A percentile compares a stretch with the other conserved stretches of the same genome.
phyloP scores from a whole-genome alignment of 1,284 basidiomycete genomes.

The Trichosporon sp. region DNA sequence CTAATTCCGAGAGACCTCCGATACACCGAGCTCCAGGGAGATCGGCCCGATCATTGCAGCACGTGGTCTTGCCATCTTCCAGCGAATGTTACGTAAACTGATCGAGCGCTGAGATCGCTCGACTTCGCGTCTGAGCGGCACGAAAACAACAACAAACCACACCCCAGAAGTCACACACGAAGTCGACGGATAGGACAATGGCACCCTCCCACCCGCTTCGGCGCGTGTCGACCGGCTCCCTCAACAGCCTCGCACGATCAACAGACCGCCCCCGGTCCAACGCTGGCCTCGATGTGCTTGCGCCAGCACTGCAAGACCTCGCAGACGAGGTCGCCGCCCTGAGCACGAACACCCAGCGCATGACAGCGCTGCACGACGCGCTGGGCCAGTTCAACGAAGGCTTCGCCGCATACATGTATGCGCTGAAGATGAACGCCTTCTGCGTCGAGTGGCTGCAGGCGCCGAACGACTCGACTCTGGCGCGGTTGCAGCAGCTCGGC shows the following conservation, averaged over 20 bases:
- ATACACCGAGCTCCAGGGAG: not conserved
- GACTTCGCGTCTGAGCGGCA: not conserved
- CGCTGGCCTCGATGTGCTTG: slow-evolving; percentile 81
- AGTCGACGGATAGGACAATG: not conserved
- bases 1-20: not conserved
- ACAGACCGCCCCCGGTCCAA: slow-evolving; percentile 65
- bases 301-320: slow-evolving; percentile 79
- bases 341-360: slow-evolving; percentile 71
- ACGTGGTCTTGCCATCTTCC: not conserved
- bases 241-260: slow-evolving; percentile 78
- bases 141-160: slow-evolving; percentile 15
- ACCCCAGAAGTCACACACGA: not conserved
- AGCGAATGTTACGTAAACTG: not conserved
- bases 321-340: slow-evolving; percentile 82
- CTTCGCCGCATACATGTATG: slow-evolving; percentile 87
- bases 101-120: not conserved
- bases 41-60: not conserved
- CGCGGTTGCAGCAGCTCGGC: slow-evolving; percentile 56
- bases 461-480: slow-evolving; percentile 57
- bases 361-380: slow-evolving; percentile 72
- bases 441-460: slow-evolving; percentile 81
- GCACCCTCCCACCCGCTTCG: slow-evolving; percentile 65
- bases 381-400: slow-evolving; percentile 87
- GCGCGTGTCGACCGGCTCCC: slow-evolving; percentile 86
- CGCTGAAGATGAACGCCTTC: slow-evolving; percentile 91